Evolutionary conservation across 2,329 filamentous ascomycete species (phyloP), one percentile per base, ranked within the genome.

Genomic region (Cryphonectria radicalis): DNA sequence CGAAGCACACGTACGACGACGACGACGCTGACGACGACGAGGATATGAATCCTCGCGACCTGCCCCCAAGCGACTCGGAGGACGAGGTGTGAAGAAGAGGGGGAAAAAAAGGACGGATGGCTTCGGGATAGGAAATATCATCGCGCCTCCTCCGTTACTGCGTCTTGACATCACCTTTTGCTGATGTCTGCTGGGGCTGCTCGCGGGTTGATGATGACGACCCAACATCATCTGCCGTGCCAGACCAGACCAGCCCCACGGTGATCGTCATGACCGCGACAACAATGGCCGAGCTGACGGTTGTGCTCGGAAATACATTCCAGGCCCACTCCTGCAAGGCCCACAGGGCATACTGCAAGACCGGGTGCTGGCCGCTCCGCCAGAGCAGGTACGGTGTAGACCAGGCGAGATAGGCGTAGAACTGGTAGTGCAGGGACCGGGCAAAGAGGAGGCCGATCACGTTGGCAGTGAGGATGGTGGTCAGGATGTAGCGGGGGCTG

Each of bases 341-440:
- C 92, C 93, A 97, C 13, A 95, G 81, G 4, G 82, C 82, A 77
- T 91, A 91, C 75, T 94, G 88, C 43, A 92, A 77, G 14, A 91
- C 78, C 0, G 92, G 91, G 76, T 92, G 90, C 72, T 90, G 83
- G 1, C 91, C 90, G 69, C 91, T 89, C 77, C 89, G 89, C 94
- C 94, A 98, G 67, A 97, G 87, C 74, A 98, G 85, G 79, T 93
- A 97, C 0, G 95, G 95, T 8, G 93, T 93, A 19, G 92, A 88
- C 95, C 95, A 98, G 40, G 92, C 93, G 72, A 97, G 88, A 84
- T 97, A 97, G 63, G 93, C 90, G 81, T 94, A 98, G 84, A 98
- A 98, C 78, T 98, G 95, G 84, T 97, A 98, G 83, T 98, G 95
- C 76, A 98, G 87, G 69, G 92, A 95, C 71, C 95, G 87, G 37